Evolutionary conservation across 2,329 filamentous ascomycete genomes (phyloP), one percentile per base, ranked within the genome.

Genomic region (Canariomyces notabilis): DNA sequence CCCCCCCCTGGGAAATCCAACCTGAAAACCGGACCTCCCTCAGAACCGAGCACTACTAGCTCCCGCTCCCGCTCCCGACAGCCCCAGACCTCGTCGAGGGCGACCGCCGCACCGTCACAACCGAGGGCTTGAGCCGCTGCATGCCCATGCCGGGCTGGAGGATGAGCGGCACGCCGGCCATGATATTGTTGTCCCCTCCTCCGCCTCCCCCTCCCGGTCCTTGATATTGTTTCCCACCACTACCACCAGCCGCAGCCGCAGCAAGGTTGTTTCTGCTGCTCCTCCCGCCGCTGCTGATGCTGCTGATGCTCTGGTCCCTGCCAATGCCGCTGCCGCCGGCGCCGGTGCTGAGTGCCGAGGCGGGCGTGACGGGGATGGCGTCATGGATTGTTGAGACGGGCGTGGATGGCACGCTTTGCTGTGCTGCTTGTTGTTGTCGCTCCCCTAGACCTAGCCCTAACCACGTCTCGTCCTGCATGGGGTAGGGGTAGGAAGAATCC

Each of bases 121-220:
- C 7, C 4, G 26, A 29, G 4, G 26, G 26, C 26, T n/a, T n/a
- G n/a, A n/a, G n/a, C n/a, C n/a, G n/a, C 21, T 51, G 42, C 23
- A 29, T 42, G 4, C 51, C 51, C 51, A 51, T 45, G 2, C 44
- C 51, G 5, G 52, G 49, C 31, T 52, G 49, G 42, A 54, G 18
- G 7, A 37, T 26, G 4, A 54, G 37, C 29, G 52, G 52, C n/a
- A 52, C 50, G 3, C n/a, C n/a, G n/a, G n/a, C n/a, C n/a, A n/a
- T n/a, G n/a, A n/a, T n/a, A n/a, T n/a, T n/a, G n/a, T n/a, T n/a
- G n/a, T n/a, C n/a, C n/a, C n/a, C n/a, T n/a, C n/a, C n/a, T n/a
- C n/a, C n/a, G n/a, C n/a, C n/a, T n/a, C n/a, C n/a, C n/a, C n/a
- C n/a, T n/a, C n/a, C n/a, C n/a, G n/a, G n/a, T n/a, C n/a, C n/a